Evolutionary conservation across 164 flowering plant species (phyloP), one percentile per base, ranked within the genome.

Genomic region (Cinnamomum micranthum): DNA sequence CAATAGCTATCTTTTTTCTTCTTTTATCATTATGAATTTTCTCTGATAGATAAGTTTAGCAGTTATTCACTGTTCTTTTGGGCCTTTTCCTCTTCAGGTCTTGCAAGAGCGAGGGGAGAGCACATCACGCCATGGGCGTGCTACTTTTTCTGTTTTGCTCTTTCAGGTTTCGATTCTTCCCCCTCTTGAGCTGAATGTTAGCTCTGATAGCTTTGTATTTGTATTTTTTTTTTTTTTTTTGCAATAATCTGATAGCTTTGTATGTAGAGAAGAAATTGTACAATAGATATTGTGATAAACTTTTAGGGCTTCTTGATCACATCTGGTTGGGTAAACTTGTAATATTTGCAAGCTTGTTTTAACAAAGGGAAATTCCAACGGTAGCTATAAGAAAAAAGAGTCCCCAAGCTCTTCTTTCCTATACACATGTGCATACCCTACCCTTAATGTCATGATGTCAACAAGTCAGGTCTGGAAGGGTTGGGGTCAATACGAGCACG

Each of bases 81-180:
- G 7, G 41, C 17, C 9, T 50, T 17, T 47, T 12, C 55, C 58
- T 24, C 24, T 65, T 23, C 87, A 96, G 99, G 99, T 96, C 31
- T 80, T 96, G 84, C 99, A 96, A 80, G 99, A 96, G 81, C 84
- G 99, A 60, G 98, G 99, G 31, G 99, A 96, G 86, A 96, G 99
- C 87, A 96, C 99, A 76, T 94, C 99, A 33, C 93, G 98, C 31
- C 99, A 96, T 87, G 99, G 99, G 55, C 98, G 99, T 67, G 98
- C 98, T 65, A 92, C 97, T 72, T 96, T 96, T 85, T 96, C 99
- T 80, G 99, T 96, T 73, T 84, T 96, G 79, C 94, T 96, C 73
- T 96, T 96, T 80, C 98, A 94, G 98, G 99, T 96, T 74, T 76
- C 35, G 63, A 47, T 47, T 23, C 27, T 33, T 63, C 7, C 35